phyloP scores from a whole-genome alignment of 2,329 filamentous ascomycete genomes.

The Pestalotiopsis fici region DNA sequence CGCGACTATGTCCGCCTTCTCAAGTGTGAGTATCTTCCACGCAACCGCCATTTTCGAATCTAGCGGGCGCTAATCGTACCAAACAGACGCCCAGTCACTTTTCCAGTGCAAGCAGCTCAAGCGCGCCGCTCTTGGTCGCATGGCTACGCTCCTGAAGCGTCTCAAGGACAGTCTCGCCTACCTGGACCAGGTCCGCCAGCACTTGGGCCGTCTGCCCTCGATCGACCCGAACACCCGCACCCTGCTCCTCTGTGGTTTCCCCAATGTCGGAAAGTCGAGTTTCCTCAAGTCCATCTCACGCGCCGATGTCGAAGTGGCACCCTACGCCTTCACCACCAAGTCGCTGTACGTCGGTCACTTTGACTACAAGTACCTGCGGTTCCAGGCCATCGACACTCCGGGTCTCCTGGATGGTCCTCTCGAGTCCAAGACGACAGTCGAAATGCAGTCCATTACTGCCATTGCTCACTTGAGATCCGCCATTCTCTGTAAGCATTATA shows the following conservation, averaged over 20 bases:
- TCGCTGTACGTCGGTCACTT: slow-evolving; percentile 97
- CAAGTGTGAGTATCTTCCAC: slow-evolving; percentile 56
- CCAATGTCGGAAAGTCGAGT: slow-evolving; percentile 96
- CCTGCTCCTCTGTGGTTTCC: slow-evolving; percentile 94
- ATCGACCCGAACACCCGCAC: slow-evolving; percentile 98
- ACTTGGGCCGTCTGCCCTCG: slow-evolving; percentile 94
- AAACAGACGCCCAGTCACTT: slow-evolving; percentile 76
- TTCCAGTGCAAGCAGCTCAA: slow-evolving; percentile 99
- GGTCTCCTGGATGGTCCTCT: slow-evolving; percentile 96
- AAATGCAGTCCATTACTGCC: slow-evolving; percentile 98
- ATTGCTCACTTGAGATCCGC: slow-evolving; percentile 95
- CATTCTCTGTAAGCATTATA: slow-evolving; percentile 61
- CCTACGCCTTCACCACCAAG: slow-evolving; percentile 98
- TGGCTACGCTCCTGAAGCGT: slow-evolving; percentile 95
- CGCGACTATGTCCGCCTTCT: slow-evolving; percentile 94
- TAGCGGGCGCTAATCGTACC: neutral
- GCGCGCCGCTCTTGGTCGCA: slow-evolving; percentile 90
- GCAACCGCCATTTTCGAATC: neutral
- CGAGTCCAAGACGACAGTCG: slow-evolving; percentile 99
- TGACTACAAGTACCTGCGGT: slow-evolving; percentile 88
- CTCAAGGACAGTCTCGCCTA: slow-evolving; percentile 94
- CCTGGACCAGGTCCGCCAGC: slow-evolving; percentile 94
- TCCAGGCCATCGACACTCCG: slow-evolving; percentile 85
- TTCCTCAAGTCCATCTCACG: slow-evolving; percentile 91
- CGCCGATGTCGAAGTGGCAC: slow-evolving; percentile 95